Evolutionary conservation across 495 filamentous ascomycete species (phyloP), one percentile per base, ranked within the genome.

Genomic region (Penicillium paxilli): DNA sequence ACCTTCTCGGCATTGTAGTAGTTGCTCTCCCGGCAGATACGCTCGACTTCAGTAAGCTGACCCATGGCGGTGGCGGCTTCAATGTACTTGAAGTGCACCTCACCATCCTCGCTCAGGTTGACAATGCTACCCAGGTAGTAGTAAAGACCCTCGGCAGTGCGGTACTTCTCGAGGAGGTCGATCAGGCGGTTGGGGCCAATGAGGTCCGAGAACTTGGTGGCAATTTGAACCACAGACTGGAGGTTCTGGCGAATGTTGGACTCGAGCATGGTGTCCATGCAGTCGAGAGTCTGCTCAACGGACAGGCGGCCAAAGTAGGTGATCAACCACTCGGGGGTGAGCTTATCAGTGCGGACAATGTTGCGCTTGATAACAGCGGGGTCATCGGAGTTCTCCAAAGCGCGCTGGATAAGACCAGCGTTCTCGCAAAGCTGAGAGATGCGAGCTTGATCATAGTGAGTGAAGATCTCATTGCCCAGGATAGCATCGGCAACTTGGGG

Each of bases 11-110:
- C 84, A 71, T 98, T 96, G 80, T 93, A 97, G 68, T 84, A 85
- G 77, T 87, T 91, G 80, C 89, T 96, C 67, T 99, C 94, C 49
- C 94, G 86, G 76, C 92, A 97, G 66, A 99, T 91, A 23, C 94
- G 89, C 79, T 98, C 94, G 30, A 99, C 94, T 67, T 99, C 94
- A 51, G 87, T 89, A 59, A 96, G 82, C 69, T 99, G 93, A 8
- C 83, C 83, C 83, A 95, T 95, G 63, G 84, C 85, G 44, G 93
- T 96, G 26, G 95, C 94, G 51, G 95, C 92, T 75, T 98, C 91
- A 47, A 99, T 95, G 71, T 99, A 99, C 80, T 99, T 99, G 86
- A 96, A 99, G 70, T 90, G 85, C 35, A 99, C 94, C 63, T 99
- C 95, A 20, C 87, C 75, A 64, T 99, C 95, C 71, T 97, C 90